Percentiles rank a stretch among this genome's conserved stretches.
Conservation (phyloP, 2,329 filamentous ascomycete species). For the Xylariaceae sp. region DNA sequence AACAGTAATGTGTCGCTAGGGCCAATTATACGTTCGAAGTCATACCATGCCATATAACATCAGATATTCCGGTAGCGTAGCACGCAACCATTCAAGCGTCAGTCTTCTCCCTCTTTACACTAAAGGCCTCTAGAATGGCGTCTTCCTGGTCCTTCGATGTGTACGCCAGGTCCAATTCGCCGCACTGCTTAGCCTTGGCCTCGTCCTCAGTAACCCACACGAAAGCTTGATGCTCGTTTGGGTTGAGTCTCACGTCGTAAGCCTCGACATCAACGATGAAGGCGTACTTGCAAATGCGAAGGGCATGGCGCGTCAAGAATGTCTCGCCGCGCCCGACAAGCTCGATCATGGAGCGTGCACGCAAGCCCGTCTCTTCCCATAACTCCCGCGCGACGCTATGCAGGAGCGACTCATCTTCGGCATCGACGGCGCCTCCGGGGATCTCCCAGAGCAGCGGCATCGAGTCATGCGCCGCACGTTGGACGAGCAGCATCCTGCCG, state of each 20-base stretch:
- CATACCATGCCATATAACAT: neutral
- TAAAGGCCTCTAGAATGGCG: conserved; percentile 36
- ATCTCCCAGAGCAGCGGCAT: conserved; percentile 50
- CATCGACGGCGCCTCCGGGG: conserved; percentile 50
- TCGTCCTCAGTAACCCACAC: conserved; percentile 45
- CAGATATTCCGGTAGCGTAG: too few relatives aligned
- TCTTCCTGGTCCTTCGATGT: conserved; percentile 35
- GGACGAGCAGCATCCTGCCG: conserved; percentile 47
- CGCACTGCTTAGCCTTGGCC: conserved; percentile 33
- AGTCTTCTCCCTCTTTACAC: conserved; percentile 18
- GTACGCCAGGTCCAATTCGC: conserved; percentile 36
- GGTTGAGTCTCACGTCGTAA: conserved; percentile 41
- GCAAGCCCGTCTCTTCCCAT: conserved; percentile 50
- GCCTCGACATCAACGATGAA: conserved; percentile 40
- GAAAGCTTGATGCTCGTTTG: conserved; percentile 43
- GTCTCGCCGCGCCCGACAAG: conserved; percentile 33
- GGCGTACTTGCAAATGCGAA: conserved; percentile 38
- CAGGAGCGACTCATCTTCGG: conserved; percentile 47
- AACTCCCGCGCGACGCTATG: conserved; percentile 49
- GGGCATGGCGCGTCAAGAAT: conserved; percentile 30
- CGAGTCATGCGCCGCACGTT: conserved; percentile 46
- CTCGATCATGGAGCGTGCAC: conserved; percentile 26
- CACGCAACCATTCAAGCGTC: too few relatives aligned
- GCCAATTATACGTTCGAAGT: neutral
- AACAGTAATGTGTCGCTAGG: too few relatives aligned